Conservation (phyloP, 768 basidiomycete species). For the Leucocoprinus sp. region DNA sequence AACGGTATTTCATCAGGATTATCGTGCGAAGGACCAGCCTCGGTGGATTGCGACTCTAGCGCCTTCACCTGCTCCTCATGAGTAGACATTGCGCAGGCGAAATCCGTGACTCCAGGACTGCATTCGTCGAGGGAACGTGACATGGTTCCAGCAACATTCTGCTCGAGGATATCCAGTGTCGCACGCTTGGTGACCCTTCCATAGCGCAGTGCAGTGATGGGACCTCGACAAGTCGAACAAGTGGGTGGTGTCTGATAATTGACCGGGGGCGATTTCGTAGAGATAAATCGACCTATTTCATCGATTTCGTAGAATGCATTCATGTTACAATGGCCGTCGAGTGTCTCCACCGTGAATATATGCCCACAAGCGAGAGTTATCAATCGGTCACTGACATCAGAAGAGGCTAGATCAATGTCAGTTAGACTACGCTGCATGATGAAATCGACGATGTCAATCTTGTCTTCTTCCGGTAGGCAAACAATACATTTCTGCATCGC, state of each 20-base stretch:
- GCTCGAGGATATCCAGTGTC: conserved; percentile 56
- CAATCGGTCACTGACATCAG: conserved; percentile 25
- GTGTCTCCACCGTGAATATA: conserved; percentile 61
- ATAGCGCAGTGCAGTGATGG: conserved; percentile 52
- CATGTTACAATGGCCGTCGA: conserved; percentile 54
- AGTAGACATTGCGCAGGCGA: conserved; percentile 18
- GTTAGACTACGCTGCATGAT: conserved; percentile 41
- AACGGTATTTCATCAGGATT: background rate
- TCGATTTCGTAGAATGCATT: conserved; percentile 36
- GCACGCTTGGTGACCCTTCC: conserved; percentile 55
- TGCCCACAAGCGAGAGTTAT: conserved; percentile 63
- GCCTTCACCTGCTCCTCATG: background rate
- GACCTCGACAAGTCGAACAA: conserved; percentile 55
- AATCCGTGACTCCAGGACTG: conserved; percentile 19
- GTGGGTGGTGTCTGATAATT: conserved; percentile 32
- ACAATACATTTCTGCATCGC: conserved; percentile 40
- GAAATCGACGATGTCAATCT: conserved; percentile 47
- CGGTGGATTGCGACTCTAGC: background rate
- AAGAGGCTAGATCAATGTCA: conserved; percentile 34
- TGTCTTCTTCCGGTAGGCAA: conserved; percentile 35
- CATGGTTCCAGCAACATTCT: conserved; percentile 49
- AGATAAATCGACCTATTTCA: conserved; percentile 29
- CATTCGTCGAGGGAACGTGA: conserved; percentile 31
- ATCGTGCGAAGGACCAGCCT: background rate
- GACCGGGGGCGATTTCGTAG: conserved; percentile 21